Percentiles rank a stretch among this genome's conserved stretches.
Conservation (phyloP, 305 asterid species). For the Fraxinus angustifolia region DNA sequence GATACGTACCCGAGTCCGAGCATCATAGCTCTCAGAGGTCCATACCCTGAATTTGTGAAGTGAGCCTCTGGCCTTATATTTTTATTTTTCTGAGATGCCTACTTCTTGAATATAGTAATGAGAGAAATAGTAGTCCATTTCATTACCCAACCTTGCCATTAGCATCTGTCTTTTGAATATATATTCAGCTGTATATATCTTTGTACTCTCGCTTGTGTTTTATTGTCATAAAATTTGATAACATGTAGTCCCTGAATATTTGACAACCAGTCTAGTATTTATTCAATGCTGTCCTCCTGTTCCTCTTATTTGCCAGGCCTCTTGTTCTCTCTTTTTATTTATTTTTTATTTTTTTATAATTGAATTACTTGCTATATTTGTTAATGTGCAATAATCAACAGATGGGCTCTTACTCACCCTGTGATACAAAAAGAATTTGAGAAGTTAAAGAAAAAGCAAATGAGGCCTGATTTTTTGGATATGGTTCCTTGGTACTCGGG, state of each 20-base stretch:
- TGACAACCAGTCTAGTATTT: background rate
- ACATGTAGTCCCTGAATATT: background rate
- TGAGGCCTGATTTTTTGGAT: constrained; percentile 93
- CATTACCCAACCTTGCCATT: constrained; percentile 10
- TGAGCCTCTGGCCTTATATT: constrained; percentile 6
- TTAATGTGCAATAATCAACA: constrained; percentile 30
- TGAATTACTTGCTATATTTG: constrained; percentile 9
- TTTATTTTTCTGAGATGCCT: background rate
- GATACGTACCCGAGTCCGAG: background rate
- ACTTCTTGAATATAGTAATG: constrained; percentile 8
- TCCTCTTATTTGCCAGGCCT: background rate
- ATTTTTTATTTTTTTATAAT: constrained; percentile 13
- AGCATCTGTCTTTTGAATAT: background rate
- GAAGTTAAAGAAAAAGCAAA: constrained; percentile 82
- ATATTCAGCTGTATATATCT: background rate
- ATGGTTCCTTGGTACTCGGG: constrained; percentile 99
- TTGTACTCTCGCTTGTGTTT: background rate
- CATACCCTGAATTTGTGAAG: background rate
- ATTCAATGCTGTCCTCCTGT: background rate
- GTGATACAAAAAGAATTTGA: constrained; percentile 72
- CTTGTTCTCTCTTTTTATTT: background rate
- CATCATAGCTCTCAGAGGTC: background rate
- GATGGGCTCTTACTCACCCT: constrained; percentile 99
- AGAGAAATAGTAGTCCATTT: constrained; percentile 7
- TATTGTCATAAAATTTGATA: background rate